Conservation (phyloP, 306 rosid genomes). For the Begonia loranthoides region DNA sequence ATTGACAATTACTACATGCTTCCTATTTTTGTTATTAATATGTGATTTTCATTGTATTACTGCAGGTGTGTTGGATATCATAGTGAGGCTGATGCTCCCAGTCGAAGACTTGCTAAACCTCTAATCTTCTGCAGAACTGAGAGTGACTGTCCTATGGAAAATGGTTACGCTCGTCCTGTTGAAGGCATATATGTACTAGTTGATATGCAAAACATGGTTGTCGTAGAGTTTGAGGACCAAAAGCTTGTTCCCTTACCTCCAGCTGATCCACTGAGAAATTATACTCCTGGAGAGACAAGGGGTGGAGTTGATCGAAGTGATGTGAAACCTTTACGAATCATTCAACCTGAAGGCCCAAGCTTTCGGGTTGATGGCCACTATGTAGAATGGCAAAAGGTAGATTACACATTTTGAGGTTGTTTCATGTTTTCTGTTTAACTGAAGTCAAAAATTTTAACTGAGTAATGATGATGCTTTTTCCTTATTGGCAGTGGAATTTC, state of each 20-base stretch:
- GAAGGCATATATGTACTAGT: conserved; percentile 76
- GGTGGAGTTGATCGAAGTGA: conserved; percentile 89
- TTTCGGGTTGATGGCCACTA: conserved; percentile 70
- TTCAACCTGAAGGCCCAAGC: conserved; percentile 95
- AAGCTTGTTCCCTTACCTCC: conserved; percentile 91
- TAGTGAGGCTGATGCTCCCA: conserved; percentile 73
- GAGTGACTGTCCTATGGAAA: conserved; percentile 97
- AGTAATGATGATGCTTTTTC: conserved; percentile 7
- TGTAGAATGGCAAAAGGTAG: conserved; percentile 95
- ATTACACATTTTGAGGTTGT: conserved; percentile 3
- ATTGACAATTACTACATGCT: background rate
- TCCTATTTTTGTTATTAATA: background rate
- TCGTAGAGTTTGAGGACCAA: conserved; percentile 77
- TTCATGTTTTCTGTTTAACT: background rate
- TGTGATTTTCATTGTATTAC: conserved; percentile 3
- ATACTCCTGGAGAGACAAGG: conserved; percentile 81
- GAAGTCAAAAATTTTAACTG: too few relatives aligned
- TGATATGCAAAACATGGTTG: conserved; percentile 88
- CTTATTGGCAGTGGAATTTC: conserved; percentile 68
- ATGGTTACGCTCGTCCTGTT: conserved; percentile 91
- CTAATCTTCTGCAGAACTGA: conserved; percentile 77
- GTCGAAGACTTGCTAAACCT: conserved; percentile 78
- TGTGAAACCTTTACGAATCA: conserved; percentile 62
- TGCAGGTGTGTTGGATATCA: conserved; percentile 87
- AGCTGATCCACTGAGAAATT: conserved; percentile 89